phyloP scores from a whole-genome alignment of 2,329 filamentous ascomycete genomes.

The Apiospora aurea region DNA sequence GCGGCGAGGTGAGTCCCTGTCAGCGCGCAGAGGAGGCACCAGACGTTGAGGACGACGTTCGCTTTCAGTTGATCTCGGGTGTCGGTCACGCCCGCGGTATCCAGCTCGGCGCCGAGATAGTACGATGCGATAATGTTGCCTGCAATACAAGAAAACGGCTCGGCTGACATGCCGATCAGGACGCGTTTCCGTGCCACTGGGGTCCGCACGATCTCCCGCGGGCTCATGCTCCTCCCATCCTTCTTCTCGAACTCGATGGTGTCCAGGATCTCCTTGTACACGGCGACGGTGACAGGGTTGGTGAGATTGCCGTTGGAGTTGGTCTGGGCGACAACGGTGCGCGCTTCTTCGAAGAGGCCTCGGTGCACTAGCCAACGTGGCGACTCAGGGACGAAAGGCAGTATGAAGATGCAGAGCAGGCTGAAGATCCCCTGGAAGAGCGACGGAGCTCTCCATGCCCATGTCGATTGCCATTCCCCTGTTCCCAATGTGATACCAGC shows the following conservation, averaged over 20 bases:
- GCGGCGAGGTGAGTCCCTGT: constrained; percentile 51
- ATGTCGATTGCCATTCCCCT: constrained; percentile 49
- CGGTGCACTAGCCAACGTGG: constrained; percentile 52
- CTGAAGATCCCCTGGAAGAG: constrained; percentile 49
- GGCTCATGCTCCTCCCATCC: constrained; percentile 45
- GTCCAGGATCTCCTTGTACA: constrained; percentile 53
- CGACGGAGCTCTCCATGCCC: constrained; percentile 54
- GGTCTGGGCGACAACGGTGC: constrained; percentile 47
- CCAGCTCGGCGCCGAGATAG: constrained; percentile 48
- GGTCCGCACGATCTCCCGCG: constrained; percentile 47
- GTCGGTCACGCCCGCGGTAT: constrained; percentile 50
- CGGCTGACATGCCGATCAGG: constrained; percentile 47
- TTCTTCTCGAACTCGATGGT: constrained; percentile 51
- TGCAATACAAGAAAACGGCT: constrained; percentile 44
- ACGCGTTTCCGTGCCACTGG: constrained; percentile 47
- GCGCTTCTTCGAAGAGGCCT: constrained; percentile 49
- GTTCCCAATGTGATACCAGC: constrained; percentile 54
- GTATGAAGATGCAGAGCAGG: constrained; percentile 48
- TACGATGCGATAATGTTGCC: constrained; percentile 51
- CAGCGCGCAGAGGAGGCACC: constrained; percentile 52
- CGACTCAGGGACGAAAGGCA: constrained; percentile 53
- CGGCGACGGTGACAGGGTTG: constrained; percentile 45
- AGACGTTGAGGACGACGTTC: constrained; percentile 60
- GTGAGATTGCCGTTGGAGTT: constrained; percentile 49
- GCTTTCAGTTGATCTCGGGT: constrained; percentile 46